Conservation (phyloP, 2,329 filamentous ascomycete species). For the Diaporthe vaccinii region DNA sequence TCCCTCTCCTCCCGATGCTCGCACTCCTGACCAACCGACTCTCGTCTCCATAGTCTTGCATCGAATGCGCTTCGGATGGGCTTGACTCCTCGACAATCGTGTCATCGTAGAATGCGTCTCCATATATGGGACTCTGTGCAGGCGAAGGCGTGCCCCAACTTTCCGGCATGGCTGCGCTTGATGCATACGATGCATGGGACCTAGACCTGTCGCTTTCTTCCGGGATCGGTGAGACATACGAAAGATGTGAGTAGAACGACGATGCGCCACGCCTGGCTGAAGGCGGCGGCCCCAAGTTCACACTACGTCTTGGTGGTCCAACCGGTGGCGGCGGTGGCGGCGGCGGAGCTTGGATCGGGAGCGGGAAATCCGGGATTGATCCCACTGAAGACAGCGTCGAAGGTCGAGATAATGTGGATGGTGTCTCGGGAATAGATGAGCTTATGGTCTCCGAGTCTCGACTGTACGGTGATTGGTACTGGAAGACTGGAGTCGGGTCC, state of each 20-base stretch:
- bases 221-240: conserved; percentile 81
- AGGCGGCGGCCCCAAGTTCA: conserved; percentile 71
- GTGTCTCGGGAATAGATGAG: conserved; percentile 59
- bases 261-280: conserved; percentile 72
- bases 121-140: conserved; percentile 58
- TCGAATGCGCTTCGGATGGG: conserved; percentile 30
- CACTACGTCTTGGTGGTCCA: conserved; percentile 60
- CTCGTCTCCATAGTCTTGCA: conserved; percentile 64
- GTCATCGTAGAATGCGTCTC: conserved; percentile 66
- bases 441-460: conserved; percentile 51
- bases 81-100: conserved; percentile 59
- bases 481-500: conserved; percentile 68
- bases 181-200: conserved; percentile 76
- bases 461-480: conserved; percentile 55
- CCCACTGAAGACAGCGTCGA: conserved; percentile 68
- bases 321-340: conserved; percentile 43
- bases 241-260: conserved; percentile 75
- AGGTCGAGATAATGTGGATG: conserved; percentile 63
- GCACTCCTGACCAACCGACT: conserved; percentile 71
- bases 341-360: conserved; percentile 53
- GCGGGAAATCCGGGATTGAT: conserved; percentile 71
- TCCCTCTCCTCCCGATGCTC: conserved; percentile 72
- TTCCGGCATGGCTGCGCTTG: conserved; percentile 79
- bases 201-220: conserved; percentile 74
- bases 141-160: conserved; percentile 71